phyloP scores from a whole-genome alignment of 1,284 basidiomycete genomes.

The Meripilus lineatus region DNA sequence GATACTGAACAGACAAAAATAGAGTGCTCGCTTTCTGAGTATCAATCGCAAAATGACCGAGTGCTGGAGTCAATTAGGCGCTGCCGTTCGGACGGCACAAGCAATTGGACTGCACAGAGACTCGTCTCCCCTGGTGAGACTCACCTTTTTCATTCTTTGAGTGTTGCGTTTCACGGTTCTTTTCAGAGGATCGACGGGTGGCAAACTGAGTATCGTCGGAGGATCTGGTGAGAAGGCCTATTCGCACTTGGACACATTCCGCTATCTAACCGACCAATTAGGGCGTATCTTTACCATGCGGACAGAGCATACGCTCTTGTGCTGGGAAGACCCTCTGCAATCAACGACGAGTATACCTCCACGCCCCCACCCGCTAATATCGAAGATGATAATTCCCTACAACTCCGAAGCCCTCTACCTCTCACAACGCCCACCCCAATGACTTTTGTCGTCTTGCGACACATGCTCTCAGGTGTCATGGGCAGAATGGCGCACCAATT shows the following conservation, averaged over 20 bases:
- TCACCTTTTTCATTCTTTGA: neutral
- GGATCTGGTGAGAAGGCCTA: slow-evolving; percentile 68
- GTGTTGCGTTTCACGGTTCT: slow-evolving; percentile 3
- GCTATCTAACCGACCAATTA: slow-evolving; percentile 25
- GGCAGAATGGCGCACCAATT: slow-evolving; percentile 94
- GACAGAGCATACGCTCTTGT: slow-evolving; percentile 92
- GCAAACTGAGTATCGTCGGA: slow-evolving; percentile 84
- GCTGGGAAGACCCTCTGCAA: slow-evolving; percentile 84
- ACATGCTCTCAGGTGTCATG: slow-evolving; percentile 80
- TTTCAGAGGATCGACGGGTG: slow-evolving; percentile 69
- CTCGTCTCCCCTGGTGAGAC: slow-evolving; percentile 76
- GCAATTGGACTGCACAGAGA: slow-evolving; percentile 92
- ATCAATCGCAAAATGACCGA: slow-evolving; percentile 87
- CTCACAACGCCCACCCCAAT: slow-evolving; percentile 74
- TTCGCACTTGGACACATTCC: slow-evolving; percentile 5
- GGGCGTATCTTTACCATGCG: slow-evolving; percentile 90
- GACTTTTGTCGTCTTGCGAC: slow-evolving; percentile 86
- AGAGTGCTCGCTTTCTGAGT: slow-evolving; percentile 90
- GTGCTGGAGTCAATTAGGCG: slow-evolving; percentile 94
- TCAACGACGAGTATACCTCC: slow-evolving; percentile 84
- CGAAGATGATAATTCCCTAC: slow-evolving; percentile 55
- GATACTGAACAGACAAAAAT: slow-evolving; percentile 13
- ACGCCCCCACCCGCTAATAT: slow-evolving; percentile 82
- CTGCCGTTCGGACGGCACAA: slow-evolving; percentile 89
- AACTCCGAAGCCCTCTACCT: slow-evolving; percentile 43